Conservation (phyloP, 139 green algal genomes). For the Picochlorum sp. region DNA sequence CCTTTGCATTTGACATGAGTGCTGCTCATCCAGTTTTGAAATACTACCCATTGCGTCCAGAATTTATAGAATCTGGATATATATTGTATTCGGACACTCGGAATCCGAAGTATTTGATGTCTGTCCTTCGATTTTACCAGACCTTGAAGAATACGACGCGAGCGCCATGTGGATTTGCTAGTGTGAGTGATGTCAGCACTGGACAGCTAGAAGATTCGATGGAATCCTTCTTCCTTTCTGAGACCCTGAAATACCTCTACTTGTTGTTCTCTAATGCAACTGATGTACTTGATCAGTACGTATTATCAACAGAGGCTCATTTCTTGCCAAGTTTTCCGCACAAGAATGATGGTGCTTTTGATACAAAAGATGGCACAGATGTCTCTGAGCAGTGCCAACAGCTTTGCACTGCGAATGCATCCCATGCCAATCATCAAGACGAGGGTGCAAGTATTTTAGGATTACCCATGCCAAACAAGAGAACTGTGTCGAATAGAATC, state of each 20-base stretch:
- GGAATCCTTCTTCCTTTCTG: constrained; percentile 85
- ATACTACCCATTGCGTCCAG: constrained; percentile 67
- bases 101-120: constrained; percentile 12
- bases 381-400: no score
- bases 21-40: constrained; percentile 10
- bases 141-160: constrained; percentile 32
- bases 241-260: constrained; percentile 87
- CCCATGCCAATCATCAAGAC: no score
- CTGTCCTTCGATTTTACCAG: constrained; percentile 22
- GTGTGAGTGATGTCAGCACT: constrained; percentile 49
- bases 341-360: neutral
- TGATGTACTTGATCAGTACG: constrained; percentile 42
- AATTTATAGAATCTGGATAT: constrained; percentile 87
- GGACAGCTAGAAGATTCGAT: constrained; percentile 68
- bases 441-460: no score
- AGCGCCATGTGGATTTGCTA: constrained; percentile 54
- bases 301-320: constrained; percentile 73
- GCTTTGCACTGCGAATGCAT: no score
- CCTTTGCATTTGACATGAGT: neutral
- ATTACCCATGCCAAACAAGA: no score
- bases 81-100: constrained; percentile 56
- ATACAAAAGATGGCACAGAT: no score
- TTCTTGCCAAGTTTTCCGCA: constrained; percentile 33
- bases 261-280: constrained; percentile 52
- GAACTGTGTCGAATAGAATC: no score